Evolutionary conservation across 495 filamentous ascomycete genomes (phyloP), one percentile per base, ranked within the genome.

Genomic region (Neurospora sp.): DNA sequence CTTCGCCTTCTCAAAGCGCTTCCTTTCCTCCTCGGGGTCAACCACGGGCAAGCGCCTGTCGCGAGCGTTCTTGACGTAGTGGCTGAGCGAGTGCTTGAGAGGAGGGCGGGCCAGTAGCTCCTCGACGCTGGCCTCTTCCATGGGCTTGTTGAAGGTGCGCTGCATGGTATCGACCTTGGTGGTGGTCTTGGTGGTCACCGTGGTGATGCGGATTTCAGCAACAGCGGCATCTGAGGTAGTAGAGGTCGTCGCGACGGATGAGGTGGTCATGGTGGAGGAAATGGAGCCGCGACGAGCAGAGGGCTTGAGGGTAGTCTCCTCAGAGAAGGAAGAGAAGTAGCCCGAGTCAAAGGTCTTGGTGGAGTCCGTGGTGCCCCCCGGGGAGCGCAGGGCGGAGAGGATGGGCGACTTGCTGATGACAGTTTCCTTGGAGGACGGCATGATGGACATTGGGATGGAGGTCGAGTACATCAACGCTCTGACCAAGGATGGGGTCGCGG

Each of bases 41-140:
- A 65, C 42, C 10, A 20, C 47, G 3, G 72, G 72, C 41, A 44
- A 7, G 10, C 70, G 5, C 42, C 22, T 22, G 40, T 72, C 73
- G 12, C 77, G 75, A 3, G 77, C 80, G 69, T 81, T 79, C 78
- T 82, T 81, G 41, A 83, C 75, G 42, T 78, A 82, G 76, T 83
- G 77, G 68, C 77, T 44, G n/a, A 84, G 74, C 16, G 81, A 80
- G 71, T 78, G 78, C 74, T 78, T 80, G 44, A 72, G 71, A 0
- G 83, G 83, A 73, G 76, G 68, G 40, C 78, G 80, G 7, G 82
- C 79, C 18, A 86, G 80, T 47, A 84, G 78, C 72, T 80, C 77
- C 39, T 80, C 82, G 44, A 86, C 73, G 61, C 78, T 79, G 20
- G 82, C 70, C 68, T 84, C 81, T 4, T 72, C 53, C 0, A 68